Conservation (phyloP, 768 basidiomycete genomes). For the Candolleomyces efflorescens region DNA sequence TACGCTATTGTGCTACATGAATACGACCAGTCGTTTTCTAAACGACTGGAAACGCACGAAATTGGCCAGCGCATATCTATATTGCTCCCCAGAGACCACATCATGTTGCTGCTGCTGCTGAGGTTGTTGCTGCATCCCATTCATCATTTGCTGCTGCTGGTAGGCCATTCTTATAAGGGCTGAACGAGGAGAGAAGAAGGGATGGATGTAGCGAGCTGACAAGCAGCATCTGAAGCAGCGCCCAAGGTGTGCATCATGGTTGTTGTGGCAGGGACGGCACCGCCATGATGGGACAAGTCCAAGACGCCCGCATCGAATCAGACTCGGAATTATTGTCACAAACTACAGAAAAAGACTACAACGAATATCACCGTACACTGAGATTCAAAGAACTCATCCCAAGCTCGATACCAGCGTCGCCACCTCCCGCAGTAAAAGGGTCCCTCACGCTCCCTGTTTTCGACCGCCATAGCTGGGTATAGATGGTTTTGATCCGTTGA, state of each 20-base stretch:
- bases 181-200: not conserved
- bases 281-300: not conserved
- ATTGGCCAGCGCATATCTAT: conserved; percentile 80
- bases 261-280: not conserved
- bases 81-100: conserved; percentile 58
- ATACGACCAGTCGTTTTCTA: too few species aligned
- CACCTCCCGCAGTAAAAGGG: conserved; percentile 53
- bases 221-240: not conserved
- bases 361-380: conserved; percentile 1
- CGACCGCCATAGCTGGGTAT: conserved; percentile 74
- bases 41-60: conserved; percentile 46
- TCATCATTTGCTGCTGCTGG: conserved; percentile 14
- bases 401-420: conserved; percentile 1
- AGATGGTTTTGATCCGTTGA: conserved; percentile 70
- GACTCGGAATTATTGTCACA: not conserved
- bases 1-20: conserved; percentile 42
- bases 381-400: conserved; percentile 3
- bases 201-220: not conserved
- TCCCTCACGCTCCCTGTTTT: conserved; percentile 82
- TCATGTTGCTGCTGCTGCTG: conserved; percentile 32
- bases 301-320: not conserved
- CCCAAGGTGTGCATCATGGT: too few species aligned
- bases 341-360: not conserved
- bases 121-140: conserved; percentile 6
- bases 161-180: not conserved